phyloP scores from a whole-genome alignment of 2,329 filamentous ascomycete species.

The Phaeomoniella chlamydospora region DNA sequence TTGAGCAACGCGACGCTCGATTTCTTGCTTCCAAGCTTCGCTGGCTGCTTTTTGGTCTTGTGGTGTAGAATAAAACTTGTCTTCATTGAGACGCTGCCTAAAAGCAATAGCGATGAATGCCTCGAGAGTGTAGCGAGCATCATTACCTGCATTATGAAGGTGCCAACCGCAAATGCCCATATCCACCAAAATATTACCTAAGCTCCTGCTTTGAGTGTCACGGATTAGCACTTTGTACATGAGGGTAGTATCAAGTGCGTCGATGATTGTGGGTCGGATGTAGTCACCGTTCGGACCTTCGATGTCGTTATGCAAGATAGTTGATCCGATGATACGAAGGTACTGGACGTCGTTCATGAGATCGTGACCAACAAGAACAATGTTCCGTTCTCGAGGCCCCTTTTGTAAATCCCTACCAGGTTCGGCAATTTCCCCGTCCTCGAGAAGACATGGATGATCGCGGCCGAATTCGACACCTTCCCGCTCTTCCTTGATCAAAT shows the following conservation, averaged over 20 bases:
- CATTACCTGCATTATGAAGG: slow-evolving; percentile 80
- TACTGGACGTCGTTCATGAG: slow-evolving; percentile 52
- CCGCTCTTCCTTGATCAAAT: background rate
- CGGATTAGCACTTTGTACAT: slow-evolving; percentile 48
- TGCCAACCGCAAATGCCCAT: slow-evolving; percentile 49
- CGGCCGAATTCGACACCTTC: background rate
- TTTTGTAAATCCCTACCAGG: slow-evolving; percentile 2
- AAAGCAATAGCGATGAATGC: slow-evolving; percentile 53
- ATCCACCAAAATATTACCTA: slow-evolving; percentile 47
- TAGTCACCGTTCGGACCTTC: slow-evolving; percentile 17
- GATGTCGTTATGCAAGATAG: slow-evolving; percentile 18
- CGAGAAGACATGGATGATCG: background rate
- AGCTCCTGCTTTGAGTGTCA: slow-evolving; percentile 36
- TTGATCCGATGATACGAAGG: slow-evolving; percentile 50
- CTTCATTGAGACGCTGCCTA: slow-evolving; percentile 12
- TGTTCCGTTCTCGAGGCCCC: slow-evolving; percentile 30
- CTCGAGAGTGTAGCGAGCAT: slow-evolving; percentile 65
- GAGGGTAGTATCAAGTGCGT: slow-evolving; percentile 57
- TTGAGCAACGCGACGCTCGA: slow-evolving; percentile 9
- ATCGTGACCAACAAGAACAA: slow-evolving; percentile 73
- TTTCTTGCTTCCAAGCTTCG: slow-evolving; percentile 9
- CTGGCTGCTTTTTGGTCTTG: slow-evolving; percentile 1
- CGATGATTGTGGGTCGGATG: slow-evolving; percentile 27
- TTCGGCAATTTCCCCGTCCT: background rate
- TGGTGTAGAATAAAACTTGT: slow-evolving; percentile 2